Evolutionary conservation across 2,329 filamentous ascomycete species (phyloP).

Genomic region (Verticillium klebahnii): DNA sequence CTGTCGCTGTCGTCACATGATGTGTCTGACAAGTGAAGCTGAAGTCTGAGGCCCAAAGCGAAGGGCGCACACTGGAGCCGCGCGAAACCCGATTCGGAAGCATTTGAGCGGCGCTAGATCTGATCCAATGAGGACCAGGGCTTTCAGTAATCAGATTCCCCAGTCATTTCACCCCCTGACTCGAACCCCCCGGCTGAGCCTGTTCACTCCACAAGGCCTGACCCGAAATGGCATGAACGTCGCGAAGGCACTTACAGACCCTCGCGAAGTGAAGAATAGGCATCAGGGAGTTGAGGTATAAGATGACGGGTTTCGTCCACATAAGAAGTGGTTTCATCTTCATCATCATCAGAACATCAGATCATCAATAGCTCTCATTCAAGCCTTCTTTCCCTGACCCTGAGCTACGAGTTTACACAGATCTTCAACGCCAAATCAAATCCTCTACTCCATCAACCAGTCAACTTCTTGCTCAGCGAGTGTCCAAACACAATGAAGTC

Average conservation of each 20-base stretch:
- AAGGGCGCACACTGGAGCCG: neutral
- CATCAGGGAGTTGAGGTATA: neutral
- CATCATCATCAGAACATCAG: neutral
- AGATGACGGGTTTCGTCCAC: neutral
- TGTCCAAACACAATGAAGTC: constrained; percentile 13
- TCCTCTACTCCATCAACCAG: neutral
- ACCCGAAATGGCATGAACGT: neutral
- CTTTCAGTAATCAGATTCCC: neutral
- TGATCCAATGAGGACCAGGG: neutral
- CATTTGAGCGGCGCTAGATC: constrained; percentile 10
- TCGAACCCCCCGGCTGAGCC: neutral
- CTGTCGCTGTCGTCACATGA: neutral
- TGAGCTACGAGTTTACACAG: neutral
- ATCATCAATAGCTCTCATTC: neutral
- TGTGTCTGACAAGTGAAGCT: neutral
- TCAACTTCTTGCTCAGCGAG: neutral
- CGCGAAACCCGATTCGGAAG: constrained; percentile 9
- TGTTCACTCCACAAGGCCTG: neutral
- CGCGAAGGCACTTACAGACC: neutral
- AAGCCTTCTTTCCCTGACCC: too few species aligned
- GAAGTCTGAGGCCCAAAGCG: neutral
- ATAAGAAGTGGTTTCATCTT: neutral
- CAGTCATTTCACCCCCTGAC: neutral
- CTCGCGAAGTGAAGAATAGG: neutral
- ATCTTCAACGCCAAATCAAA: neutral